Evolutionary conservation across 2,329 filamentous ascomycete species (phyloP).

Genomic region (Aspergillus pseudotamarii): DNA sequence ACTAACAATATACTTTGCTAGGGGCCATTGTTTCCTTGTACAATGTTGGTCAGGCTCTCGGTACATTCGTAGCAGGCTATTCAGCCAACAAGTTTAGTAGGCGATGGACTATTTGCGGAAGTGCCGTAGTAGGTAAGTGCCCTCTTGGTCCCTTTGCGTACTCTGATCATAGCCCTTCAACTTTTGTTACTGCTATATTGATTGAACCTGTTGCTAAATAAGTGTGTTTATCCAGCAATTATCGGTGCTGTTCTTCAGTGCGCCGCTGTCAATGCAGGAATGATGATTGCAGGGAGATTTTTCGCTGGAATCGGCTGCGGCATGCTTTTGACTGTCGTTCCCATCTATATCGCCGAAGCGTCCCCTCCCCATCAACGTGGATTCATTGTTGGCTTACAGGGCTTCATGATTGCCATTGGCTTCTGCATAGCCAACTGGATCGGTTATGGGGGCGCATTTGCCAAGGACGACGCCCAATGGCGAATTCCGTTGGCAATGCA

Average conservation of each 20-base stretch:
- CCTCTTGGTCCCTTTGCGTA: not conserved
- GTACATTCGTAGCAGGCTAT: constrained; percentile 31
- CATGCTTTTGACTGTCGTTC: constrained; percentile 22
- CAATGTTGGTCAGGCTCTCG: constrained; percentile 25
- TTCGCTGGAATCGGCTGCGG: constrained; percentile 23
- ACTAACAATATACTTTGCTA: not conserved
- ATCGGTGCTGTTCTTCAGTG: constrained; percentile 24
- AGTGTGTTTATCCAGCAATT: constrained; percentile 9
- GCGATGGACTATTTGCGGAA: constrained; percentile 37
- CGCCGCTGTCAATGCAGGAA: constrained; percentile 19
- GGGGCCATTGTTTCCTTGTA: constrained; percentile 26
- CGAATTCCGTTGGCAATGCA: constrained; percentile 22
- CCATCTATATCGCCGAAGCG: constrained; percentile 30
- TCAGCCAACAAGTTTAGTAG: constrained; percentile 39
- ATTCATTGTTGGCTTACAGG: constrained; percentile 36
- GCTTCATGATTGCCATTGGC: constrained; percentile 40
- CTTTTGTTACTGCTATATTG: not conserved
- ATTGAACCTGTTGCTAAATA: not conserved
- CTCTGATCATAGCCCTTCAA: not conserved
- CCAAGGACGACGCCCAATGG: constrained; percentile 20
- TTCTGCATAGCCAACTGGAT: constrained; percentile 46
- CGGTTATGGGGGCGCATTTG: constrained; percentile 34
- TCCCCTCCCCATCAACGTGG: constrained; percentile 32
- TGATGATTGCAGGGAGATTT: constrained; percentile 27
- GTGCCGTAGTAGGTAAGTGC: constrained; percentile 26